These are phyloP conservation scores for Hypomyces rosellus DNA, from an alignment of 2,329 filamentous ascomycete species.

Conservation along the genomic window DNA sequence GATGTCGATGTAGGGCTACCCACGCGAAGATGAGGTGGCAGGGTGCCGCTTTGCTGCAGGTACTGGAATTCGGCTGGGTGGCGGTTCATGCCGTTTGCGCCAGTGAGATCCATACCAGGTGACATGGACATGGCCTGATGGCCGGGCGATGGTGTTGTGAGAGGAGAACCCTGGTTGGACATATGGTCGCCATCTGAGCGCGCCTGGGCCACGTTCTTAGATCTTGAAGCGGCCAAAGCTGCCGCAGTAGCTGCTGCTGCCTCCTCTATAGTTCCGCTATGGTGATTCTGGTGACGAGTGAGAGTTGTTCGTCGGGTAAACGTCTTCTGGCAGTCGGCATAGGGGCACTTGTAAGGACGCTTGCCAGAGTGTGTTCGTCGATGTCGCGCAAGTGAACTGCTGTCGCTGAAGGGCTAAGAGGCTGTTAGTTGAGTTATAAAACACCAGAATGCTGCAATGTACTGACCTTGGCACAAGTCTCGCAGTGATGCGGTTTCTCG, in stretches of 20 bases:
- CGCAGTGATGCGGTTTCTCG: slow-evolving; percentile 97
- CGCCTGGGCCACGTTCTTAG: slow-evolving; percentile 37
- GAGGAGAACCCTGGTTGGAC: slow-evolving; percentile 65
- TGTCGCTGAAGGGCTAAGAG: slow-evolving; percentile 79
- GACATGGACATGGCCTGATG: slow-evolving; percentile 75
- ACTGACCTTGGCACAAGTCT: slow-evolving; percentile 87
- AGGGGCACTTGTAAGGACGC: slow-evolving; percentile 94
- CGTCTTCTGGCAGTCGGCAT: slow-evolving; percentile 95
- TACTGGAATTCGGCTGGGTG: slow-evolving; percentile 62
- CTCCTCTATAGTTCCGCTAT: slow-evolving; percentile 91
- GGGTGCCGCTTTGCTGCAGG: slow-evolving; percentile 63
- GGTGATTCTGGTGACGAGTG: slow-evolving; percentile 91
- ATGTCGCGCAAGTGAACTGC: slow-evolving; percentile 87
- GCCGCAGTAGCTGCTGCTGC: slow-evolving; percentile 84
- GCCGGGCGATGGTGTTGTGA: slow-evolving; percentile 77
- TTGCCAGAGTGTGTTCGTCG: slow-evolving; percentile 93
- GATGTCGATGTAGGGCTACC: slow-evolving; percentile 64
- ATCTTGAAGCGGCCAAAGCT: slow-evolving; percentile 58
- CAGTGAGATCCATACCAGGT: slow-evolving; percentile 67
- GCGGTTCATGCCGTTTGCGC: slow-evolving; percentile 61
- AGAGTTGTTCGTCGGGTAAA: slow-evolving; percentile 94
- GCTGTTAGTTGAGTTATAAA: background rate
- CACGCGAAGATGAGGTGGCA: slow-evolving; percentile 77
- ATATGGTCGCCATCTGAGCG: slow-evolving; percentile 66
- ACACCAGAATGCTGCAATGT: too few relatives aligned